These are phyloP conservation scores for Saturnispora dispora DNA, from an alignment of 805 yeast species.

Conservation along the genomic window DNA sequence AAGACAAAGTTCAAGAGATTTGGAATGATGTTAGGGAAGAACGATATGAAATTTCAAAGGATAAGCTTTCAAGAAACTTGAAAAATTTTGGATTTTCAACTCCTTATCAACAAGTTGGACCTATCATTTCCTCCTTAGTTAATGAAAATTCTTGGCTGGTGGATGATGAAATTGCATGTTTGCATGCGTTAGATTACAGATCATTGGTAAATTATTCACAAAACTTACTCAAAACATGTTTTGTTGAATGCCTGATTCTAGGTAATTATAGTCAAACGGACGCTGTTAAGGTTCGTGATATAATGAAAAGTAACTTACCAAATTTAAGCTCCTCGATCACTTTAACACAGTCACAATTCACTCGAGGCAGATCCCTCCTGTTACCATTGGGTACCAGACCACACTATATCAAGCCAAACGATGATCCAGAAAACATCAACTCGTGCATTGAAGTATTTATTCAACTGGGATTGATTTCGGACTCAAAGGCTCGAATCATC, in stretches of 20 bases:
- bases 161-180: slow-evolving; percentile 48
- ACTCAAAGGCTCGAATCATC: slow-evolving; percentile 37
- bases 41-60: slow-evolving; percentile 61
- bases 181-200: slow-evolving; percentile 40
- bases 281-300: slow-evolving; percentile 40
- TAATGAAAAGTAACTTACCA: slow-evolving; percentile 29
- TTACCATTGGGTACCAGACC: slow-evolving; percentile 32
- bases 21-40: slow-evolving; percentile 34
- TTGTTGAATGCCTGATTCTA: slow-evolving; percentile 60
- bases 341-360: slow-evolving; percentile 35
- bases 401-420: slow-evolving; percentile 41
- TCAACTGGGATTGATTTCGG: slow-evolving; percentile 49
- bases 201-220: slow-evolving; percentile 34
- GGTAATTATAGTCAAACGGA: slow-evolving; percentile 60
- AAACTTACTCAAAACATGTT: slow-evolving; percentile 48
- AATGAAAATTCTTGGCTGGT: slow-evolving; percentile 63
- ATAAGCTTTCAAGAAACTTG: slow-evolving; percentile 50
- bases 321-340: slow-evolving; percentile 24
- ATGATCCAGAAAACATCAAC: slow-evolving; percentile 66
- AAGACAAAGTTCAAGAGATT: slow-evolving; percentile 14
- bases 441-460: slow-evolving; percentile 74
- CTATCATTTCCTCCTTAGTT: slow-evolving; percentile 51
- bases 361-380: slow-evolving; percentile 34
- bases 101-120: slow-evolving; percentile 73
- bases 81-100: slow-evolving; percentile 62